Conservation (phyloP, 164 flowering plant species). For the Piper betle region DNA sequence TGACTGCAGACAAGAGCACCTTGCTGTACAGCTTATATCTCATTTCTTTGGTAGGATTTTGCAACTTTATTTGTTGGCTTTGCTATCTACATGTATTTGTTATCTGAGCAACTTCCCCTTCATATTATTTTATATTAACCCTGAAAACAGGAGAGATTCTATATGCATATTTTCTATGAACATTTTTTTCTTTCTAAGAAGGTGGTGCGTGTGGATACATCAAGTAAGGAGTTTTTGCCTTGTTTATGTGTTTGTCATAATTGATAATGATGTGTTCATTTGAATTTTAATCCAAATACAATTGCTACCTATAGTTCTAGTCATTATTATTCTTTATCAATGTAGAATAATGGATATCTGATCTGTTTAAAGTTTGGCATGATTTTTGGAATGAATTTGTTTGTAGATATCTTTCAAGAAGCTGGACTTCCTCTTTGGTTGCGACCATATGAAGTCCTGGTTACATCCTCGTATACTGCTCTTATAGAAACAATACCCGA, state of each 20-base stretch:
- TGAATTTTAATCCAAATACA: background rate
- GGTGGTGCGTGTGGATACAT: too few species aligned
- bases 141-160: too few species aligned
- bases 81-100: too few species aligned
- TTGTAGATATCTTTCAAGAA: conserved; percentile 96
- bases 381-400: background rate
- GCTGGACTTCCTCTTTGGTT: conserved; percentile 99
- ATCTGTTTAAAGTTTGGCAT: background rate
- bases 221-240: too few species aligned
- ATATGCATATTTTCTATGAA: too few species aligned
- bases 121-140: too few species aligned
- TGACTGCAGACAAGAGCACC: conserved; percentile 99
- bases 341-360: background rate
- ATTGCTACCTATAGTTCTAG: background rate
- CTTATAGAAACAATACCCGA: conserved; percentile 98
- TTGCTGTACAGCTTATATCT: conserved; percentile 95
- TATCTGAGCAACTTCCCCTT: too few species aligned
- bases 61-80: background rate
- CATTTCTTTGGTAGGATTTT: conserved; percentile 74
- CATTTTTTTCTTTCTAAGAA: too few species aligned
- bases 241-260: too few species aligned
- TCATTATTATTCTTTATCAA: background rate
- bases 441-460: conserved; percentile 96
- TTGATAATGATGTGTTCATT: background rate
- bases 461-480: conserved; percentile 95